phyloP scores from a whole-genome alignment of 1,139 yeast species.

The Fermentozyma sake region DNA sequence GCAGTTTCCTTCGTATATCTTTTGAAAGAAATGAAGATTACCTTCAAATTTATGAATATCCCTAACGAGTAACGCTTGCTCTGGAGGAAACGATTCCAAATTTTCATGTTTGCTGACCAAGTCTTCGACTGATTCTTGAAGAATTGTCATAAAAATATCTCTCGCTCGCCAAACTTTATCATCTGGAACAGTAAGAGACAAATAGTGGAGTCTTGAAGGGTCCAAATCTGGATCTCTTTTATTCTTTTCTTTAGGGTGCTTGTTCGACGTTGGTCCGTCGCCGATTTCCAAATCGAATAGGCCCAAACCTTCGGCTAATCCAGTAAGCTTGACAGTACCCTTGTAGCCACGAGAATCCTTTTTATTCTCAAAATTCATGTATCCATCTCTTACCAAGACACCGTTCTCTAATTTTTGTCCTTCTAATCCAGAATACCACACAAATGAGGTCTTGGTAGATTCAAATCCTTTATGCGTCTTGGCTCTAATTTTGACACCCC shows the following conservation, averaged over 20 bases:
- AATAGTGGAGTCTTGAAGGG: conserved; percentile 57
- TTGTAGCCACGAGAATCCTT: conserved; percentile 26
- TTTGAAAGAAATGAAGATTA: conserved; percentile 75
- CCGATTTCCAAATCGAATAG: conserved; percentile 47
- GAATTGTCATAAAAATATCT: conserved; percentile 65
- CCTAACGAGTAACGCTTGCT: conserved; percentile 51
- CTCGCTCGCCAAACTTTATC: conserved; percentile 76
- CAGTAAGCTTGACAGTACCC: conserved; percentile 41
- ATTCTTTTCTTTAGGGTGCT: conserved; percentile 29
- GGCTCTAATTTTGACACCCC: conserved; percentile 74
- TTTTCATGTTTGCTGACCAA: conserved; percentile 35
- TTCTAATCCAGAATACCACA: conserved; percentile 76
- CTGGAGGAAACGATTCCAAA: conserved; percentile 36
- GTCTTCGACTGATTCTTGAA: conserved; percentile 63
- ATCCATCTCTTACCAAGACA: conserved; percentile 19
- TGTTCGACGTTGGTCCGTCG: conserved; percentile 44
- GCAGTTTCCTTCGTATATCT: conserved; percentile 67
- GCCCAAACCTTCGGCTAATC: conserved; percentile 54
- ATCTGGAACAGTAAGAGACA: conserved; percentile 67
- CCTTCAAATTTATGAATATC: conserved; percentile 64
- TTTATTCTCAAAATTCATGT: conserved; percentile 27
- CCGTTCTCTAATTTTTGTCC: conserved; percentile 51
- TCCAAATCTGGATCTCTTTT: conserved; percentile 39
- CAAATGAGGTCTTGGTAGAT: conserved; percentile 54
- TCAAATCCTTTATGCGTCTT: conserved; percentile 50